phyloP scores from a whole-genome alignment of 768 basidiomycete species.

The Psilocybe tampanensis region DNA sequence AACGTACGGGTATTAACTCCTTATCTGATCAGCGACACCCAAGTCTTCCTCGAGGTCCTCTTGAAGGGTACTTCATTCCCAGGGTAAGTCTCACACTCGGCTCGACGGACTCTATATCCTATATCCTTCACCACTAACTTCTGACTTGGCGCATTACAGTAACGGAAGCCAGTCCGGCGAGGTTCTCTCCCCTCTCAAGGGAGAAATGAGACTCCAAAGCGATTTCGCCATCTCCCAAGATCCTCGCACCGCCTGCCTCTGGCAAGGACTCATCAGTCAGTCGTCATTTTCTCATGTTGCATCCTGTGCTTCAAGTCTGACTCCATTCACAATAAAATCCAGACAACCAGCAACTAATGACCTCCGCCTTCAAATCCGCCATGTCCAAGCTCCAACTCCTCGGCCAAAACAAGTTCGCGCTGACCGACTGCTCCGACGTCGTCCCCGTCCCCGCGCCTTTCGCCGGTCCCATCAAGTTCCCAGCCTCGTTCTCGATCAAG shows the following conservation, averaged over 20 bases:
- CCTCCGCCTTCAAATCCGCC: slow-evolving; percentile 26
- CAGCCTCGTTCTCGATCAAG: slow-evolving; percentile 19
- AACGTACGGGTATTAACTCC: not conserved
- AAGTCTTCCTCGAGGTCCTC: slow-evolving; percentile 38
- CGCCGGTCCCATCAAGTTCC: slow-evolving; percentile 25
- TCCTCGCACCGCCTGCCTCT: no score
- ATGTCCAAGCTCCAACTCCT: slow-evolving; percentile 37
- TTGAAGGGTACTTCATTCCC: slow-evolving; percentile 25
- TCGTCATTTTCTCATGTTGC: no score
- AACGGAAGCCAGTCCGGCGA: slow-evolving; percentile 29
- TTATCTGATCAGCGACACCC: slow-evolving; percentile 26
- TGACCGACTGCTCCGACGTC: slow-evolving; percentile 42
- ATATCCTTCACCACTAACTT: no score
- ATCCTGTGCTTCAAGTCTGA: not conserved
- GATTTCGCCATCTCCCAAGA: slow-evolving; percentile 30
- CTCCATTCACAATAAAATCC: not conserved
- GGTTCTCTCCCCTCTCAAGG: slow-evolving; percentile 33
- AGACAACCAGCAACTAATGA: slow-evolving; percentile 28
- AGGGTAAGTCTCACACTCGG: not conserved
- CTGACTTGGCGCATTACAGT: not conserved
- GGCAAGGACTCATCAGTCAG: no score
- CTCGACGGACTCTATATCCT: not conserved
- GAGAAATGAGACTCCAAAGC: slow-evolving; percentile 42
- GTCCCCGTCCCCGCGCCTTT: slow-evolving; percentile 9
- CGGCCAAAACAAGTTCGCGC: slow-evolving; percentile 25